A percentile compares a stretch with the other conserved stretches of the same genome.
Evolutionary conservation across 2,329 filamentous ascomycete species (phyloP).

Genomic region (Clonostachys rosea): DNA sequence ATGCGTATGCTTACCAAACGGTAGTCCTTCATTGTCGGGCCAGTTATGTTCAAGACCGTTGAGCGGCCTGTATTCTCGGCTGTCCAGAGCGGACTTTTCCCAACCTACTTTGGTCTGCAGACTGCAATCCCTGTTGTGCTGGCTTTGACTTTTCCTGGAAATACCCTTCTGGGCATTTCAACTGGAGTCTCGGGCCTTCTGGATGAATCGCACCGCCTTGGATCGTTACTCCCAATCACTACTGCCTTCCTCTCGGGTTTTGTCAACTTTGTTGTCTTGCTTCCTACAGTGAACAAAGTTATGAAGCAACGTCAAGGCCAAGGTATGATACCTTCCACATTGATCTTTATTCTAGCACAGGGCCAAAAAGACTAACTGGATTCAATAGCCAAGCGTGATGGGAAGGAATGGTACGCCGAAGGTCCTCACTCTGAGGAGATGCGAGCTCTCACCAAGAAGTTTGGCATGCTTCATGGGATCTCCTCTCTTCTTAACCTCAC

Average conservation of each 20-base stretch:
- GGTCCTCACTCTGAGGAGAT: conserved; percentile 82
- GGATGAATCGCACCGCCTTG: conserved; percentile 54
- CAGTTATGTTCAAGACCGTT: conserved; percentile 72
- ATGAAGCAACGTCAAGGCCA: conserved; percentile 77
- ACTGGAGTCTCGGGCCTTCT: conserved; percentile 51
- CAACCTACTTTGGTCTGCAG: conserved; percentile 85
- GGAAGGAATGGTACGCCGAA: conserved; percentile 79
- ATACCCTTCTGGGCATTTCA: conserved; percentile 37
- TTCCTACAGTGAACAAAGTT: conserved; percentile 69
- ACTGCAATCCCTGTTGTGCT: conserved; percentile 68
- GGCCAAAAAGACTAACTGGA: conserved; percentile 14
- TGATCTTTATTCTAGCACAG: background rate
- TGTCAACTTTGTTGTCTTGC: conserved; percentile 65
- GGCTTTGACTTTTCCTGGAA: conserved; percentile 76
- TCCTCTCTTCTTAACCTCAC: conserved; percentile 76
- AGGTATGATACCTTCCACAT: conserved; percentile 32
- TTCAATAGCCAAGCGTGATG: conserved; percentile 68
- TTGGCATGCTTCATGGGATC: conserved; percentile 74
- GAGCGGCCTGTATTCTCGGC: conserved; percentile 76
- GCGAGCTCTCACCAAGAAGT: conserved; percentile 72
- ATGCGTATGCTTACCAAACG: background rate
- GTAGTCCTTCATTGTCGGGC: conserved; percentile 70
- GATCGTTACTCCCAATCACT: conserved; percentile 63
- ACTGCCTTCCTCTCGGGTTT: conserved; percentile 68
- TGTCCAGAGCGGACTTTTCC: conserved; percentile 78